Evolutionary conservation across 371 early-diverging fungal species (phyloP).

Genomic region (Coemansia sp.): DNA sequence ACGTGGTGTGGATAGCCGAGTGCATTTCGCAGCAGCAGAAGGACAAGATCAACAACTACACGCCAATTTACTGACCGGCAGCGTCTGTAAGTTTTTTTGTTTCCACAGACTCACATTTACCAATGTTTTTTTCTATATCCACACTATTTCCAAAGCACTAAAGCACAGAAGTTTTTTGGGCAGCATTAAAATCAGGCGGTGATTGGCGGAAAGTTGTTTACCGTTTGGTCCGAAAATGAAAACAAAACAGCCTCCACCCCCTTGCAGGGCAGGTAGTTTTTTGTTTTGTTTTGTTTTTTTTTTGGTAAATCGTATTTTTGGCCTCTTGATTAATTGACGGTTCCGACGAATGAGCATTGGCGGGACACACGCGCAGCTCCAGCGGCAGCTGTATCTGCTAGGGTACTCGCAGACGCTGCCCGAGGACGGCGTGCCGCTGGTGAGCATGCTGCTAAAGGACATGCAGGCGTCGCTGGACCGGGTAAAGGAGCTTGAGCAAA

Average conservation of each 20-base stretch:
- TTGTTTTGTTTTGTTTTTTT: too few relatives aligned
- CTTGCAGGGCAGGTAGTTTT: too few relatives aligned
- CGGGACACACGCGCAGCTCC: slow-evolving; percentile 22
- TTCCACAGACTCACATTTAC: not conserved
- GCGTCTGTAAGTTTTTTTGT: not conserved
- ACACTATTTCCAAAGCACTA: too few relatives aligned
- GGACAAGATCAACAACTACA: slow-evolving; percentile 91
- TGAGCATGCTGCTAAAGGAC: slow-evolving; percentile 34
- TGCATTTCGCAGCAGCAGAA: slow-evolving; percentile 98
- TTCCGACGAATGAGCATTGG: slow-evolving; percentile 21
- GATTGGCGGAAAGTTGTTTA: too few relatives aligned
- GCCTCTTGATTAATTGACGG: not conserved
- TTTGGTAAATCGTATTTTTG: too few relatives aligned
- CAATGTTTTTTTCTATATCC: too few relatives aligned
- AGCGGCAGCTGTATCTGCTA: slow-evolving; percentile 44
- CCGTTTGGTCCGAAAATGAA: too few relatives aligned
- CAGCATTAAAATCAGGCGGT: too few relatives aligned
- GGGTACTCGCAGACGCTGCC: slow-evolving; percentile 43
- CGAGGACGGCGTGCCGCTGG: slow-evolving; percentile 22
- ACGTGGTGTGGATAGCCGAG: slow-evolving; percentile 99
- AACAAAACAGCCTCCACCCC: too few relatives aligned
- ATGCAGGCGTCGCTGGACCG: slow-evolving; percentile 39
- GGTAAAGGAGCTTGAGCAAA: slow-evolving; percentile 36
- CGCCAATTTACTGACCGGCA: slow-evolving; percentile 81
- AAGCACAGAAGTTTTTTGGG: too few relatives aligned